phyloP scores from a whole-genome alignment of 306 rosid genomes.

The Rubus idaeus region DNA sequence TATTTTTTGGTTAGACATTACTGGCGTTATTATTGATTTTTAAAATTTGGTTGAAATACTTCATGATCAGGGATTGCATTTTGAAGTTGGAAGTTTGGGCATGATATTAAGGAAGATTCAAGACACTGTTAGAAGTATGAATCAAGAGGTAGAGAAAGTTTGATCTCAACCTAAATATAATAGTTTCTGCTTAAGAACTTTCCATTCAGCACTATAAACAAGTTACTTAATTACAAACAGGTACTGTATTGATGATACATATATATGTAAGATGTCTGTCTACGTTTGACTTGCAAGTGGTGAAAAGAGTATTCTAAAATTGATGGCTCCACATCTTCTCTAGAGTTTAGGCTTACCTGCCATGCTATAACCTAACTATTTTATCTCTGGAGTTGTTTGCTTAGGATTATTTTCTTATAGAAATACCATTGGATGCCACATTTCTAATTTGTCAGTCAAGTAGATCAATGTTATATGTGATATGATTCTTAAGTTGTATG shows the following conservation, averaged over 20 bases:
- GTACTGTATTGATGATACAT: neutral
- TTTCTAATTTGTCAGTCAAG: neutral
- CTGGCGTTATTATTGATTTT: constrained; percentile 18
- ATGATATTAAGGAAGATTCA: constrained; percentile 57
- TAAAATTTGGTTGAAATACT: constrained; percentile 27
- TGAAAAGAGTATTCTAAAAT: neutral
- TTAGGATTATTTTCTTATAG: neutral
- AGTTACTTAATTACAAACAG: neutral
- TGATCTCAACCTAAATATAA: neutral
- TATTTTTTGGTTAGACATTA: neutral
- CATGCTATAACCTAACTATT: neutral
- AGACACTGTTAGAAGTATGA: constrained; percentile 47
- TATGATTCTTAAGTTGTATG: constrained; percentile 12
- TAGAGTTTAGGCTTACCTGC: neutral
- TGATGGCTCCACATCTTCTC: neutral
- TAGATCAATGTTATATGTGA: constrained; percentile 4
- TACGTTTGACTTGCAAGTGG: neutral
- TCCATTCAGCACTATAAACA: neutral
- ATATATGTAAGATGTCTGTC: neutral
- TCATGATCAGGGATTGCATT: constrained; percentile 47
- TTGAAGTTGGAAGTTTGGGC: constrained; percentile 60
- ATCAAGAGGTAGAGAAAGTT: constrained; percentile 51
- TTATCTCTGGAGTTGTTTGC: constrained; percentile 1
- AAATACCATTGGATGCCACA: neutral
- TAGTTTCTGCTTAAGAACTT: constrained; percentile 7